Base-by-base conservation (phyloP, 148 eudicot species). In the Silene uniflora region DNA sequence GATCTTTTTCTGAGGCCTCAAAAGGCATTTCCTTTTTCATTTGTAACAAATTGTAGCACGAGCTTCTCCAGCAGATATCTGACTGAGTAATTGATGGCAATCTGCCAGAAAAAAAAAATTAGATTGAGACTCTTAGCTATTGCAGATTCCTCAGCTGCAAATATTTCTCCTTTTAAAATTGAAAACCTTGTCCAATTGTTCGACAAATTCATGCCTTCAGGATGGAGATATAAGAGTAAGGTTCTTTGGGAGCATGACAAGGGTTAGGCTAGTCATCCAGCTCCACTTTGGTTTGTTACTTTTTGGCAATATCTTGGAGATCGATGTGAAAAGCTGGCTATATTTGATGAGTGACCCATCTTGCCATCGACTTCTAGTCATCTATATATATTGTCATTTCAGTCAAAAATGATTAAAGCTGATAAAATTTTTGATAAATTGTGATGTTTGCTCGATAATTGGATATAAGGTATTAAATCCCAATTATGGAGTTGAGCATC, bases 321-420 rank as follows among this genome's bases (percentile, higher is more conserved):
- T 79, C 82, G 84, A 62, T 91, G 97, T 80, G 84, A 85, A 64
- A 78, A 81, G 14, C 71, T 95, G 82, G 84, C 92, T 47, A 39
- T 87, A 29, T 91, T 95, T 87, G 87, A 89, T 74, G 99, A 93
- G 58, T 95, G 96, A 94, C 99, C 99, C 59, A 95, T 95, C 79
- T 75, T 95, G 71, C 99, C 99, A 61, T 89, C 97, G 32, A 83
- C 86, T 59, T 86, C 92, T 64, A 92, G 92, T 70, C 90, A 92
- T 81, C 82, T 95, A 68, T 87, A 91, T 78, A 85, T 94, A 87
- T 87, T 88, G 75, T 87, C 86, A 29, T 78, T 42, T 81, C 84
- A 83, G 67, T 84, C 87, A 60, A 95, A 88, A 77, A 74, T 95
- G 88, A 83, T 95, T 83, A 87, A 87, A 80, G 81, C 81, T 47